These are phyloP conservation scores for Kokia cookei DNA, from an alignment of 441 rosid species.

Conservation along the genomic window DNA sequence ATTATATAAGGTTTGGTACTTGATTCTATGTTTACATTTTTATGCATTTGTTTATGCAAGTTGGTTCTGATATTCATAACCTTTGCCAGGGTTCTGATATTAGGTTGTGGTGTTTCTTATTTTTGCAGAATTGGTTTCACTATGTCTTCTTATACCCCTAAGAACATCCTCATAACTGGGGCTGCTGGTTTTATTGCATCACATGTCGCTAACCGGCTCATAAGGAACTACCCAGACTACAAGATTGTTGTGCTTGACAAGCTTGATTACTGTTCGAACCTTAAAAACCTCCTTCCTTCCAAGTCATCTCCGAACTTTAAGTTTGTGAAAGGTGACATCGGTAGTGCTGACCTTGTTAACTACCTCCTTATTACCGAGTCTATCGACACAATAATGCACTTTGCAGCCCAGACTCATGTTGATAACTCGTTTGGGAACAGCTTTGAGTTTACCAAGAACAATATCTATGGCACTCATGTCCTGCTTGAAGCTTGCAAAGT, in stretches of 20 bases:
- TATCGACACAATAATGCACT: constrained; percentile 68
- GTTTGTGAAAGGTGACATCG: constrained; percentile 75
- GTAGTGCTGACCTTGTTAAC: constrained; percentile 63
- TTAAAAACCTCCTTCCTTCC: constrained; percentile 72
- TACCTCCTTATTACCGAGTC: constrained; percentile 59
- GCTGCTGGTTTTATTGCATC: constrained; percentile 91
- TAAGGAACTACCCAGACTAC: constrained; percentile 78
- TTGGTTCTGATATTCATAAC: neutral
- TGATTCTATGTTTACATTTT: neutral
- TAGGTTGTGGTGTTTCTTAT: neutral
- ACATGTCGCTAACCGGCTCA: constrained; percentile 55
- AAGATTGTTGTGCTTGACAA: constrained; percentile 93
- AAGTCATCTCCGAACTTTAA: constrained; percentile 74
- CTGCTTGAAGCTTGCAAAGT: constrained; percentile 65
- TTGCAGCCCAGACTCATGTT: constrained; percentile 67
- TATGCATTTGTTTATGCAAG: neutral
- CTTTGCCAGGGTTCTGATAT: neutral
- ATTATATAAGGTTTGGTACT: neutral
- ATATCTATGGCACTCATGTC: constrained; percentile 57
- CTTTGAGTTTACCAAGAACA: constrained; percentile 67
- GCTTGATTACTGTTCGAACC: constrained; percentile 88
- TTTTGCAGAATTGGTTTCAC: constrained; percentile 23
- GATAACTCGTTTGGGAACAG: constrained; percentile 64
- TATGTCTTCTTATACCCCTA: constrained; percentile 73
- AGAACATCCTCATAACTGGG: constrained; percentile 91